A percentile compares a stretch with the other conserved stretches of the same genome.
Conservation (phyloP, 108 stramenopile species). For the Aurantiochytrium sp. region DNA sequence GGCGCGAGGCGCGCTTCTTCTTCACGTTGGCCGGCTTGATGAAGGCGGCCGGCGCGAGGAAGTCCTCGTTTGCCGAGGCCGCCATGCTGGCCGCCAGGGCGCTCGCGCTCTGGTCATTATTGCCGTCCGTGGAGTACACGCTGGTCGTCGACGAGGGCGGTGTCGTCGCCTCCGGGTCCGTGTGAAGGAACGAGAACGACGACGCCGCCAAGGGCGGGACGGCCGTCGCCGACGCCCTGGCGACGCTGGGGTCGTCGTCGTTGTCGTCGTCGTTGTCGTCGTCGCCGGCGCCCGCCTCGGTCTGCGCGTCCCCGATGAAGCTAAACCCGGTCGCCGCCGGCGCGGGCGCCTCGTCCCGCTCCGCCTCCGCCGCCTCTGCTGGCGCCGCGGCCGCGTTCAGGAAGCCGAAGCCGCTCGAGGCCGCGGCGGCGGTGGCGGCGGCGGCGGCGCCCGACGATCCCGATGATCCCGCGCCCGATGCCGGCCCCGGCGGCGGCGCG, state of each 20-base stretch:
- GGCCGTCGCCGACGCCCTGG: not conserved
- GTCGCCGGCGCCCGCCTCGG: not conserved
- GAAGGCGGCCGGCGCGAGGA: not conserved
- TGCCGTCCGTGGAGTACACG: not conserved
- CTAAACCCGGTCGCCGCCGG: not conserved
- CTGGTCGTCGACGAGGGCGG: not conserved
- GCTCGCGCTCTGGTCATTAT: not conserved
- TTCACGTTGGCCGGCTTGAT: not conserved
- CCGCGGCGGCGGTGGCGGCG: not conserved
- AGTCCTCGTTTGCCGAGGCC: not conserved
- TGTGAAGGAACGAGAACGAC: not conserved
- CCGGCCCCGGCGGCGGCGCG: not conserved
- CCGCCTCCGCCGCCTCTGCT: too few species aligned
- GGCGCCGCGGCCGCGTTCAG: too few species aligned
- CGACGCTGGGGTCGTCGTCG: not conserved
- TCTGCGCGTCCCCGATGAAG: not conserved
- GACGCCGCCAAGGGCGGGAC: not conserved
- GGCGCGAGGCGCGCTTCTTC: not conserved
- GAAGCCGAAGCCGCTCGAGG: not conserved
- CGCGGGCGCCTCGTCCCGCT: not conserved
- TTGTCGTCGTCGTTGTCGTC: not conserved
- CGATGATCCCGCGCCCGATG: not conserved
- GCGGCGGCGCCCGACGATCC: not conserved
- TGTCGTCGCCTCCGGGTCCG: not conserved
- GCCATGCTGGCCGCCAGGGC: not conserved